Conservation (phyloP, 768 basidiomycete genomes). For the Rhodocollybia butyracea region DNA sequence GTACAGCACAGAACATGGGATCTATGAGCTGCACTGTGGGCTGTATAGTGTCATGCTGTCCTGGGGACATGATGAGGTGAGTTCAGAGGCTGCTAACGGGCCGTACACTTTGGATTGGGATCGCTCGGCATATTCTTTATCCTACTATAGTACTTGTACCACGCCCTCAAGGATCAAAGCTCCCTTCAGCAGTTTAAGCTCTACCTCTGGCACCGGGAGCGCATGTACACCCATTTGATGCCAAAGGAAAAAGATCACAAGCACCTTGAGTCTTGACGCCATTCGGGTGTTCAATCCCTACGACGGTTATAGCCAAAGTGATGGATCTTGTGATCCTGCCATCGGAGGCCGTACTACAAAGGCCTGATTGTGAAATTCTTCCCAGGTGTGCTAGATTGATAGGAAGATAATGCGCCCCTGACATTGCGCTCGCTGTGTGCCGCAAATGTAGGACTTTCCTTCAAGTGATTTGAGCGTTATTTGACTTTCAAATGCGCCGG, state of each 20-base stretch:
- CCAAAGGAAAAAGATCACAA: conserved; percentile 66
- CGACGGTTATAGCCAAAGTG: conserved; percentile 89
- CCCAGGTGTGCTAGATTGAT: conserved; percentile 82
- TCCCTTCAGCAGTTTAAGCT: conserved; percentile 80
- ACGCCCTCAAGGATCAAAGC: conserved; percentile 80
- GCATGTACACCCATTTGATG: conserved; percentile 77
- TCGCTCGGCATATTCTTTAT: not conserved
- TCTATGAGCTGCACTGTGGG: conserved; percentile 77
- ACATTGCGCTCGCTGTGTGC: too few relatives aligned
- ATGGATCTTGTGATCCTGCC: conserved; percentile 58
- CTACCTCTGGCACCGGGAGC: conserved; percentile 87
- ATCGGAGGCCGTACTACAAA: conserved; percentile 81
- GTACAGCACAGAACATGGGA: conserved; percentile 70
- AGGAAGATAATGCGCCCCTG: too few relatives aligned
- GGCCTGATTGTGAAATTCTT: conserved; percentile 83
- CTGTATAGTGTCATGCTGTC: conserved; percentile 85
- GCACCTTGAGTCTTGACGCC: conserved; percentile 65
- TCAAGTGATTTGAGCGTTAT: too few relatives aligned
- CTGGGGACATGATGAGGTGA: conserved; percentile 90
- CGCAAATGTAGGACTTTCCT: too few relatives aligned
- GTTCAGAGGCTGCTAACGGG: conserved; percentile 15
- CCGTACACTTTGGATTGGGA: too few relatives aligned
- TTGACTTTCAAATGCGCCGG: too few relatives aligned
- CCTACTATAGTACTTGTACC: conserved; percentile 76
- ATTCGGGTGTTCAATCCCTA: conserved; percentile 91